phyloP scores from a whole-genome alignment of 2,329 filamentous ascomycete species.

The Chaetomiaceae sp. region DNA sequence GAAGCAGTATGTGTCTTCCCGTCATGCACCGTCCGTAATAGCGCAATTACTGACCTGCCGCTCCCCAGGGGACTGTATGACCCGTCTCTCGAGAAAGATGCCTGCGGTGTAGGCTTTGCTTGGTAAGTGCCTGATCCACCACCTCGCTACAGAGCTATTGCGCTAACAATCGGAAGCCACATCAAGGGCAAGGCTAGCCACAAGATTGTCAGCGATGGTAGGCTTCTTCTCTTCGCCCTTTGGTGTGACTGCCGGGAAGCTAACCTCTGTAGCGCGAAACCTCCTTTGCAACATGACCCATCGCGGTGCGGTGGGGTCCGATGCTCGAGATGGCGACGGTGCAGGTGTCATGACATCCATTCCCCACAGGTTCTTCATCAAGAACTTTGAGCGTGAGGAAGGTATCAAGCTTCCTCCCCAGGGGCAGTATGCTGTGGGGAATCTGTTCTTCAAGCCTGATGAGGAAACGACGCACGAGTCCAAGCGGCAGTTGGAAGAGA shows the following conservation, averaged over 20 bases:
- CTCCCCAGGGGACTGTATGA: conserved; percentile 75
- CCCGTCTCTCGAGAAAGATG: conserved; percentile 95
- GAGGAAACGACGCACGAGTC: conserved; percentile 85
- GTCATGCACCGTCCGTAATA: not conserved
- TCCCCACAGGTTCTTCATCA: conserved; percentile 96
- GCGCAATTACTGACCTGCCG: conserved; percentile 17
- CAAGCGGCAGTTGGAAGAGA: conserved; percentile 87
- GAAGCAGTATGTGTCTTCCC: conserved; percentile 65
- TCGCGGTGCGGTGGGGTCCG: conserved; percentile 94
- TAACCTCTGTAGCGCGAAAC: conserved; percentile 63
- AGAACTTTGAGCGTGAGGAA: conserved; percentile 93
- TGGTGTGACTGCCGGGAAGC: not conserved
- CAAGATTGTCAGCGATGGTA: conserved; percentile 98
- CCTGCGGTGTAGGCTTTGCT: conserved; percentile 97
- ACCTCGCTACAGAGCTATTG: not conserved
- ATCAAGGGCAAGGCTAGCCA: conserved; percentile 97
- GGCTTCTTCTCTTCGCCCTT: conserved; percentile 33
- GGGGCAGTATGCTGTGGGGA: conserved; percentile 94
- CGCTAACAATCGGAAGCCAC: conserved; percentile 54
- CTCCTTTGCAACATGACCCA: conserved; percentile 99
- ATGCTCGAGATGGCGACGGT: conserved; percentile 95
- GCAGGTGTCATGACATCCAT: conserved; percentile 99
- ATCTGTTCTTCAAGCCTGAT: conserved; percentile 98
- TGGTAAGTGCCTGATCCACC: conserved; percentile 58
- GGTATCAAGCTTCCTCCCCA: conserved; percentile 79